Base-by-base conservation (phyloP, 106 monocot genomes). In the Dendrobium officinale region DNA sequence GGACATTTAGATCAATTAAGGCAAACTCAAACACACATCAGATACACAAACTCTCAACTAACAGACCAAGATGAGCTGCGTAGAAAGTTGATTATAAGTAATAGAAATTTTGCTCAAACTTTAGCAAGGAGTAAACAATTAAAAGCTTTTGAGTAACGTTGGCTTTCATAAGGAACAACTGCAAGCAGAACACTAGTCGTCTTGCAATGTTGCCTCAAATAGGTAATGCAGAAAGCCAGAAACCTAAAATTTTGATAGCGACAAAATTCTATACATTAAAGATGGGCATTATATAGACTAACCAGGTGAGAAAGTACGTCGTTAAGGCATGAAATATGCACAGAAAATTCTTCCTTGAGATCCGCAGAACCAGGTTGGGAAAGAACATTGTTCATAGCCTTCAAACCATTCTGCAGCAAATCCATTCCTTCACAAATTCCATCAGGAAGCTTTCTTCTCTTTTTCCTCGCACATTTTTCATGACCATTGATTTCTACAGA, bases 371-470 rank as follows among this genome's bases (percentile, higher is more conserved):
- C 93, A 77, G 56, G 58, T 73, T 83, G 77, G 51, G 78, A 76
- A 81, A 95, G 74, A 27, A 87, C 91, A 85, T 87, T 72, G 13
- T 73, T 80, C 77, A 93, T 89, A 67, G 80, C 81, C 83, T 90
- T 86, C 47, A 95, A 72, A 66, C 99, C 99, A 43, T 43, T 92
- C 85, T 88, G 95, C 59, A 99, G 37, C 80, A 91, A 80, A 55
- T 82, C 83, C 80, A 99, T 78, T 72, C 99, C 99, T 80, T 87
- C 84, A 66, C 67, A 81, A 81, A 99, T 75, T 75, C 87, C 93
- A 77, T 90, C 87, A 13, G 89, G 88, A 80, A 88, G 78, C 77
- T 93, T 91, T 84, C 92, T 89, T 75, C 87, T 91, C 86, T 87
- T 98, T 29, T 81, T 84, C 78, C 61, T 81, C 5, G 22, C 19